Evolutionary conservation across 139 green algal species (phyloP).

Genomic region (Yamagishiella unicocca): DNA sequence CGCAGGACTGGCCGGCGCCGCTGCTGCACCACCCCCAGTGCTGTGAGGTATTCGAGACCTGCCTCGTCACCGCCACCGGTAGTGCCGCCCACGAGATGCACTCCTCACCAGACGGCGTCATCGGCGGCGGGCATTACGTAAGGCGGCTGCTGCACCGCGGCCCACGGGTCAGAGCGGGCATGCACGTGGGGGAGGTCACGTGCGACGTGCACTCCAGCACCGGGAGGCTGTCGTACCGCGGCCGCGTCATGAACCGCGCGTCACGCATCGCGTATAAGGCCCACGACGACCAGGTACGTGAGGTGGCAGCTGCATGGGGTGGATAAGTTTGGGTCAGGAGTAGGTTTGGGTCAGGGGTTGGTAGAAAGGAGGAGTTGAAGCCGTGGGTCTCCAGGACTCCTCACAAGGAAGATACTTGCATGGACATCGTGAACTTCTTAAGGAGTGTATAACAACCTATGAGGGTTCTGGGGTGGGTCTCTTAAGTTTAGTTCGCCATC

Average conservation of each 20-base stretch:
- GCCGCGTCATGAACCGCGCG: constrained; percentile 55
- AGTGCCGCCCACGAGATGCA: neutral
- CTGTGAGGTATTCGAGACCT: neutral
- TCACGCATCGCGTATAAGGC: constrained; percentile 40
- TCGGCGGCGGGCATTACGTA: too few relatives aligned
- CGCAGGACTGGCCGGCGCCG: neutral
- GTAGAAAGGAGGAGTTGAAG: too few relatives aligned
- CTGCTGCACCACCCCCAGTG: neutral
- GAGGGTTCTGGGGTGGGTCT: too few relatives aligned
- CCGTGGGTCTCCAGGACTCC: too few relatives aligned
- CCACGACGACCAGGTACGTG: constrained; percentile 29
- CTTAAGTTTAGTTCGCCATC: too few relatives aligned
- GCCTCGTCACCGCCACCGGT: neutral
- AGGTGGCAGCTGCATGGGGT: too few relatives aligned
- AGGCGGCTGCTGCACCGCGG: constrained; percentile 21
- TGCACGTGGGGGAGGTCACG: constrained; percentile 34
- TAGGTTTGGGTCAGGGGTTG: too few relatives aligned
- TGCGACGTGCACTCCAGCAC: constrained; percentile 29
- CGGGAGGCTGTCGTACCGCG: constrained; percentile 51
- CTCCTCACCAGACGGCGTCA: neutral
- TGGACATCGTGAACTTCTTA: too few relatives aligned
- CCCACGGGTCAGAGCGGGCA: constrained; percentile 43
- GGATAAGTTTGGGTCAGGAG: too few relatives aligned
- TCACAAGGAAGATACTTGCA: too few relatives aligned
- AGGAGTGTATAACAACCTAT: too few relatives aligned